Evolutionary conservation across 225 moss, liverwort and hornwort species (phyloP), one percentile per base, ranked within the genome.

Genomic region (Anthoceros angustus): DNA sequence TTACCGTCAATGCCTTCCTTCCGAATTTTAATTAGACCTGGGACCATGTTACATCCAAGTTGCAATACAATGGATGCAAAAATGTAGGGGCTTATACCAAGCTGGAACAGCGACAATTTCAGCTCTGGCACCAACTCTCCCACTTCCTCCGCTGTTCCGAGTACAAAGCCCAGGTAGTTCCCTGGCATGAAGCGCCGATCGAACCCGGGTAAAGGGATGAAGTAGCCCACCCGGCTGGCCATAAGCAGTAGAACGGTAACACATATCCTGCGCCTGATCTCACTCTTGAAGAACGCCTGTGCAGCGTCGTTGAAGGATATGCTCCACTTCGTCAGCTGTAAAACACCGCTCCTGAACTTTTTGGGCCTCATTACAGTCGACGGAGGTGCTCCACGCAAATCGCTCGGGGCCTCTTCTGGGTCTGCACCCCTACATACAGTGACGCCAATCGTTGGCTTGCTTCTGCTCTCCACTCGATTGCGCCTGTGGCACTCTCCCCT

Each of bases 61-160:
- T 98, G 98, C 98, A 98, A 92, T 43, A 98, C 76, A 70, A 98
- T 98, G 39, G 98, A 95, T 21, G 95, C 85, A 73, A 95, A 80
- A 62, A 95, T 88, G 69, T 91, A 95, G 70, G 95, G 95, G 77
- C 91, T 95, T 73, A 95, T 95, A 41, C 95, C 95, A 48, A 95
- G 82, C 71, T 95, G 95, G 80, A 95, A 95, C 21, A 95, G 71
- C 21, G 98, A 88, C 50, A 98, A 74, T 70, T 98, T 98, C 73
- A 98, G 64, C 50, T 98, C 98, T 42, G 98, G 82, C 25, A 98
- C 92, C 62, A 89, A 85, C 61, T 92, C 98, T 75, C 98, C 98
- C 72, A 98, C 80, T 76, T 92, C 92, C 82, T 98, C 92, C 6
- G 64, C 25, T 7, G 8, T 64, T n/a, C 16, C 64, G 25, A 10